Conservation (phyloP, 2,329 filamentous ascomycete species). For the Alternaria brassicicola region DNA sequence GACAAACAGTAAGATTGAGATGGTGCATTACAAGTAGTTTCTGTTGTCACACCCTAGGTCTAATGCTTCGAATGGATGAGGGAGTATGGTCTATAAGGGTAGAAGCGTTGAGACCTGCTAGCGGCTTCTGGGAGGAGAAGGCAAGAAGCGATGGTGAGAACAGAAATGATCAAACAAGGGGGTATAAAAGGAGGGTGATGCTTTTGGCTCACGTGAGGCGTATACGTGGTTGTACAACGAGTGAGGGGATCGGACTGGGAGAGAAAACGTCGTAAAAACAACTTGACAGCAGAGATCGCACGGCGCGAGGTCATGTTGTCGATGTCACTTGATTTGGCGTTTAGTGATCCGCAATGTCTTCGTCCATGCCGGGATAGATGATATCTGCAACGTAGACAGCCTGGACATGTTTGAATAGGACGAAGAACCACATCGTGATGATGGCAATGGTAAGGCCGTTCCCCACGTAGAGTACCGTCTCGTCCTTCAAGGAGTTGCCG, state of each 20-base stretch:
- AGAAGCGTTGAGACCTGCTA: constrained; percentile 27
- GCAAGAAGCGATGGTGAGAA: constrained; percentile 1
- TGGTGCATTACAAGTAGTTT: constrained; percentile 20
- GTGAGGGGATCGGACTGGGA: constrained; percentile 9
- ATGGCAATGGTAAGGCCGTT: constrained; percentile 60
- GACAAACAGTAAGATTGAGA: background rate
- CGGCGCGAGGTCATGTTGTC: background rate
- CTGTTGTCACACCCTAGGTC: constrained; percentile 13
- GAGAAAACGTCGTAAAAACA: background rate
- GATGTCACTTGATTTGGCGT: background rate
- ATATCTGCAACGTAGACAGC: constrained; percentile 61
- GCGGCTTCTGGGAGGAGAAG: constrained; percentile 16
- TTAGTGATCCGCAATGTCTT: constrained; percentile 56
- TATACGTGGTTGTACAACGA: constrained; percentile 19
- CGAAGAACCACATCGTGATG: constrained; percentile 60
- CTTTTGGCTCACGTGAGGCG: constrained; percentile 8
- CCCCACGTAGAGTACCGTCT: constrained; percentile 48
- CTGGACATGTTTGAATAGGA: constrained; percentile 58
- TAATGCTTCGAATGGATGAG: constrained; percentile 3
- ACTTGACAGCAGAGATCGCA: background rate
- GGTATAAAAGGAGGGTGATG: constrained; percentile 29
- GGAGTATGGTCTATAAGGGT: constrained; percentile 11
- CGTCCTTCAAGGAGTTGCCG: constrained; percentile 44
- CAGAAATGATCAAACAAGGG: background rate
- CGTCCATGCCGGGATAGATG: constrained; percentile 64